These are phyloP conservation scores for Mycena rebaudengoi DNA, from an alignment of 768 basidiomycete species.

Conservation along the genomic window DNA sequence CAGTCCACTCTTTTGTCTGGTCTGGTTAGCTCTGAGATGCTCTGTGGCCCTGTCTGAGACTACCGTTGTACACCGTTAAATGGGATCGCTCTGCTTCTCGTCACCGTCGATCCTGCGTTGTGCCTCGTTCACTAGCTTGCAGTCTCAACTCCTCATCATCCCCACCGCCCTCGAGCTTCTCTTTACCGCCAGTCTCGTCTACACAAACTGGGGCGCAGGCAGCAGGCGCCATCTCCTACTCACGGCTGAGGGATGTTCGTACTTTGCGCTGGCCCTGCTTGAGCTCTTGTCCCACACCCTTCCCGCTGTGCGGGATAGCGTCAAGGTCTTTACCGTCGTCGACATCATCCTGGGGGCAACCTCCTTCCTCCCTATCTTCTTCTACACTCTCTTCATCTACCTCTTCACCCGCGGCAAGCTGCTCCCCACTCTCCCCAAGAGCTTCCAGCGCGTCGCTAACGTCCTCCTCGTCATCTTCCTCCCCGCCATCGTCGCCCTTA, in stretches of 20 bases:
- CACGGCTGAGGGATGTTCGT: conserved; percentile 67
- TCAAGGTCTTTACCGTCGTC: conserved; percentile 57
- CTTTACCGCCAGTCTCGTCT: conserved; percentile 61
- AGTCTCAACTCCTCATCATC: conserved; percentile 64
- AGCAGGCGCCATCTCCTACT: conserved; percentile 68
- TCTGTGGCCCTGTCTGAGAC: conserved; percentile 28
- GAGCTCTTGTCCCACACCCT: conserved; percentile 67
- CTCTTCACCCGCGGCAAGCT: conserved; percentile 62
- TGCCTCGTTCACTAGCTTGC: conserved; percentile 52
- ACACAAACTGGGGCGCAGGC: conserved; percentile 55
- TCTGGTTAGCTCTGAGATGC: conserved; percentile 46
- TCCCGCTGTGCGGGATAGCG: conserved; percentile 57
- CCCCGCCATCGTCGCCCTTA: conserved; percentile 60
- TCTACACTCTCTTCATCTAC: conserved; percentile 71
- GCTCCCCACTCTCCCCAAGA: conserved; percentile 59
- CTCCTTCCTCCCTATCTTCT: conserved; percentile 72
- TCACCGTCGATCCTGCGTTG: conserved; percentile 78
- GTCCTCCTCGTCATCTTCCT: conserved; percentile 60
- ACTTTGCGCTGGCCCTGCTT: conserved; percentile 64
- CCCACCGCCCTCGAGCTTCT: conserved; percentile 72
- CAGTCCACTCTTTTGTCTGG: conserved; percentile 52
- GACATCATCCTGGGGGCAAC: conserved; percentile 65
- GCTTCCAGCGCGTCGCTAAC: conserved; percentile 53
- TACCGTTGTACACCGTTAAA: conserved; percentile 36
- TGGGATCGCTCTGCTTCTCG: conserved; percentile 74